Evolutionary conservation across 1,139 yeast species (phyloP), one percentile per base, ranked within the genome.

Genomic region (Diutina mesorugosa): DNA sequence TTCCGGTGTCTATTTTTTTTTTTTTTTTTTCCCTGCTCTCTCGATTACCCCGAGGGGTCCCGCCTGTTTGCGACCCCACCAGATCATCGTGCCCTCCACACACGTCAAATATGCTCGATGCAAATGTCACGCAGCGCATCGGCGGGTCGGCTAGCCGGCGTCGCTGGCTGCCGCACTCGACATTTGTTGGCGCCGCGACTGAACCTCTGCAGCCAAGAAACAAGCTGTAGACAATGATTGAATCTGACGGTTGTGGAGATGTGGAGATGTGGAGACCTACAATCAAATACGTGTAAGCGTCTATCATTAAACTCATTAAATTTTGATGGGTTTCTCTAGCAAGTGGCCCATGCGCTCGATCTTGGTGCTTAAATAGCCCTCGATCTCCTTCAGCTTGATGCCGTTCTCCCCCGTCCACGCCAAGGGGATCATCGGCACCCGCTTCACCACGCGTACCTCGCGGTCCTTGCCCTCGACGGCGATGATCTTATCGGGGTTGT

Each of bases 311-410:
- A 29, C 48, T 16, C 21, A 10, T 45, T 45, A 53, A 30, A 53
- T 53, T 14, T 45, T 45, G 41, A 81, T 69, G 4, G 89, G 89
- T 63, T 79, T 77, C 58, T 83, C 83, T 58, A 90, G 72, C 61
- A 93, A 72, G 70, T 95, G 99, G 0, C 99, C 99, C 99, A 95
- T 95, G 65, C 96, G 79, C 69, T 91, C 97, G 57, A 90, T 88
- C 72, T 95, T 95, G 1, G 99, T 91, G 64, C 95, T 81, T 60
- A 95, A 74, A 66, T 95, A 95, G 3, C 96, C 95, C 64, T 93
- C 96, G 35, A 93, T 87, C 69, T 95, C 99, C 61, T 79, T 79
- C 47, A 93, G 83, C 61, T 84, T 79, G 60, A 93, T 87, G 4
- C 98, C 98, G 63, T 48, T 65, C 14, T 69, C 72, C 14, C 74